phyloP scores from a whole-genome alignment of 208 protist genomes.

The Crithidia acanthocephali region DNA sequence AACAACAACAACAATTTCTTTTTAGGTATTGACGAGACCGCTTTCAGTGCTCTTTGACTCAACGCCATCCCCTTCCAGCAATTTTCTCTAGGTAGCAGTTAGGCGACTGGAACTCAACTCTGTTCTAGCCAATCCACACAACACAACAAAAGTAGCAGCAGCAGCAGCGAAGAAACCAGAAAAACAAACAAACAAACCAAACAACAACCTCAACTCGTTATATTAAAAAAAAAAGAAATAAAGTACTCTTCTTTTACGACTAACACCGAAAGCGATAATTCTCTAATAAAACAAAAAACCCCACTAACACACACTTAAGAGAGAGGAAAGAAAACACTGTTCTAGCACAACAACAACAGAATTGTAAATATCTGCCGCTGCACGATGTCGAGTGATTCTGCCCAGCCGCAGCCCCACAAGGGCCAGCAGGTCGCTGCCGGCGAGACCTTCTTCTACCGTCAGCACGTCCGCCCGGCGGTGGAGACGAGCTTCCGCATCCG shows the following conservation, averaged over 20 bases:
- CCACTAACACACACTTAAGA: background rate
- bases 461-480: conserved; percentile 71
- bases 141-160: too few species aligned
- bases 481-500: conserved; percentile 89
- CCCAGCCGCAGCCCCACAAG: conserved; percentile 37
- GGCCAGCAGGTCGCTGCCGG: conserved; percentile 70
- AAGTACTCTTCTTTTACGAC: background rate
- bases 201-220: too few species aligned
- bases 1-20: too few species aligned
- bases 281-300: background rate
- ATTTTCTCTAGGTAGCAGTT: background rate
- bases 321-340: background rate
- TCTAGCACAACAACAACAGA: background rate
- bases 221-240: too few species aligned
- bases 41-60: background rate
- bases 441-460: conserved; percentile 87
- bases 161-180: too few species aligned
- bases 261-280: conserved; percentile 7
- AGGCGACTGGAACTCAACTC: too few species aligned
- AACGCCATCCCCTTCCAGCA: background rate
- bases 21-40: background rate
- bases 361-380: background rate
- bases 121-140: too few species aligned
- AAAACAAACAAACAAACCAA: too few species aligned
- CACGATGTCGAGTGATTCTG: conserved; percentile 23